A percentile compares a stretch with the other conserved stretches of the same genome.
phyloP scores from a whole-genome alignment of 169 alveolate genomes.

The Eimeria necatrix region DNA sequence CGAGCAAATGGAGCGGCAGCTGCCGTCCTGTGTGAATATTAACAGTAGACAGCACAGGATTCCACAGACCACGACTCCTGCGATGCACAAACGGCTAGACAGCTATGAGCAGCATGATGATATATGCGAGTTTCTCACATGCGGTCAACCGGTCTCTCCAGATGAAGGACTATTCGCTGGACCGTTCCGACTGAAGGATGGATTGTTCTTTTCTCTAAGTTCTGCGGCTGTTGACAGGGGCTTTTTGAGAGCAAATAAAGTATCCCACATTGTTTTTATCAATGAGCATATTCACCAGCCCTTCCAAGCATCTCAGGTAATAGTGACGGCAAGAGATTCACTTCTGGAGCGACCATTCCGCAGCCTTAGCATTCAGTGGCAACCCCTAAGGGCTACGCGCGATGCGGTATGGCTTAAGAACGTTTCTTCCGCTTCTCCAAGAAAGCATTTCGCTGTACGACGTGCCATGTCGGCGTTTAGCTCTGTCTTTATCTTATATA shows the following conservation, averaged over 20 bases:
- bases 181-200: conserved; percentile 69
- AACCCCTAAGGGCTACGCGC: neutral
- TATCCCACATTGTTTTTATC: conserved; percentile 56
- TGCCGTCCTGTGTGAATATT: neutral
- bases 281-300: neutral
- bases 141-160: neutral
- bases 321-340: neutral
- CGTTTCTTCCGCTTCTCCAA: neutral
- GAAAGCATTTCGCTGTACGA: too few species aligned
- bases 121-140: neutral
- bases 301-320: neutral
- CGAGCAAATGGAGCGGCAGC: neutral
- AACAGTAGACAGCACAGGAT: neutral
- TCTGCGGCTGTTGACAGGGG: neutral
- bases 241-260: conserved; percentile 29
- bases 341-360: neutral
- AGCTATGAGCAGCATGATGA: neutral
- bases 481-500: too few species aligned
- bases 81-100: neutral
- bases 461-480: too few species aligned
- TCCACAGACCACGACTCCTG: neutral
- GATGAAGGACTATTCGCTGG: conserved; percentile 12
- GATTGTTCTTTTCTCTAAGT: conserved; percentile 14
- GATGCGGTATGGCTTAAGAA: conserved; percentile 14
- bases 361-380: conserved; percentile 43